Percentiles rank a stretch among this genome's conserved stretches.
Conservation (phyloP, 1,284 basidiomycete genomes). For the Wolfiporia cocos region DNA sequence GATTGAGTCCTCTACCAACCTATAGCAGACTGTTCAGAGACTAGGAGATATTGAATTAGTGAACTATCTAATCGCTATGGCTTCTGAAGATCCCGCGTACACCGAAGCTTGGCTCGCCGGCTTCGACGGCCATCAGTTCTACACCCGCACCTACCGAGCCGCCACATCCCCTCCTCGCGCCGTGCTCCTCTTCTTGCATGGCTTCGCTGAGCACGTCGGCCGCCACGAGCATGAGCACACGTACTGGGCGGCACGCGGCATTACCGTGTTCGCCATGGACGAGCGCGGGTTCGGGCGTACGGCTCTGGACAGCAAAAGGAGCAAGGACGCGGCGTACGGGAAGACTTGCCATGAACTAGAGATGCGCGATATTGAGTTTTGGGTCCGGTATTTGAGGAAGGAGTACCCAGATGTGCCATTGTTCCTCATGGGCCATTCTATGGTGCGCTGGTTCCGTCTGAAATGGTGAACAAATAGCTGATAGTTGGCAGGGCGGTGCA, state of each 20-base stretch:
- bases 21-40: too few species aligned
- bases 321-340: slow-evolving; percentile 49
- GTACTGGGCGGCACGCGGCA: slow-evolving; percentile 45
- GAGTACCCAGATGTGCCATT: slow-evolving; percentile 45
- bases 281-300: slow-evolving; percentile 86
- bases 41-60: too few species aligned
- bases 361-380: slow-evolving; percentile 66
- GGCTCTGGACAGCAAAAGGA: slow-evolving; percentile 49
- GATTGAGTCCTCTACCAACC: too few species aligned
- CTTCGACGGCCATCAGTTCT: slow-evolving; percentile 34
- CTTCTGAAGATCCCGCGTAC: too few species aligned
- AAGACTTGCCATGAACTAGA: slow-evolving; percentile 69
- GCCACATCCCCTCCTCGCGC: slow-evolving; percentile 40
- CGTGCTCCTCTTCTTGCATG: slow-evolving; percentile 77
- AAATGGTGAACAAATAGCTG: too few species aligned
- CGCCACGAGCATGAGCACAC: slow-evolving; percentile 71
- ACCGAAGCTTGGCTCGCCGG: slow-evolving; percentile 33
- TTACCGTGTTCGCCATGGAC: slow-evolving; percentile 76
- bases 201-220: slow-evolving; percentile 77
- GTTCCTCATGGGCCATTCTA: slow-evolving; percentile 80
- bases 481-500: slow-evolving; percentile 53
- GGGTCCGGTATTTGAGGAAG: slow-evolving; percentile 46
- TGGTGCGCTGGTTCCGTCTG: slow-evolving; percentile 43
- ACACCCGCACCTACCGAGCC: slow-evolving; percentile 35
- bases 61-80: too few species aligned